phyloP scores from a whole-genome alignment of 352 stramenopile species.

The Pythium pectinolyticum region DNA sequence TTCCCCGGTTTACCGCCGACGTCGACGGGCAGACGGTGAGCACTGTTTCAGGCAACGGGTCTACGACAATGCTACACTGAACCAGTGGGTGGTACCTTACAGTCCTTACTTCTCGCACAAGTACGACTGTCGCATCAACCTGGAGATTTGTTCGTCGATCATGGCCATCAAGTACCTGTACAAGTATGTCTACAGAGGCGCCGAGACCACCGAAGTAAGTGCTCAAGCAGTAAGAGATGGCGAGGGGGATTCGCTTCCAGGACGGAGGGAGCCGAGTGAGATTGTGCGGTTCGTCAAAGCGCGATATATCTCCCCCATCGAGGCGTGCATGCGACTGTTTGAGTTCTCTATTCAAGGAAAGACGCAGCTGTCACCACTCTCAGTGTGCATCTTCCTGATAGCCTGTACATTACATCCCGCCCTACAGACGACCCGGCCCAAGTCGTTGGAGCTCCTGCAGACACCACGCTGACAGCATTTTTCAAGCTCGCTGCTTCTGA shows the following conservation, averaged over 20 bases:
- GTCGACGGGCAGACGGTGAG: background rate
- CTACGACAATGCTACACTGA: slow-evolving; percentile 25
- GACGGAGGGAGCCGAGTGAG: slow-evolving; percentile 23
- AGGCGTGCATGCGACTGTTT: slow-evolving; percentile 33
- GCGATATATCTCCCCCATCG: slow-evolving; percentile 35
- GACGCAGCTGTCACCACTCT: slow-evolving; percentile 14
- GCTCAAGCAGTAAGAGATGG: slow-evolving; percentile 13
- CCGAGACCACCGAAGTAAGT: slow-evolving; percentile 32
- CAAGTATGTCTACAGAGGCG: slow-evolving; percentile 62
- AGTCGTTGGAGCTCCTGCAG: background rate
- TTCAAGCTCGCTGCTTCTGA: background rate
- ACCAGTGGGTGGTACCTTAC: slow-evolving; percentile 55
- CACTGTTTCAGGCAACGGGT: slow-evolving; percentile 16
- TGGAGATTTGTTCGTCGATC: slow-evolving; percentile 42
- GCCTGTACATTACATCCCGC: background rate
- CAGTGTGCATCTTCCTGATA: slow-evolving; percentile 7
- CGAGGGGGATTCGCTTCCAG: background rate
- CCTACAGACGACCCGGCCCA: background rate
- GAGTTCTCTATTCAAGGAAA: slow-evolving; percentile 27
- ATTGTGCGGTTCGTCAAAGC: slow-evolving; percentile 28
- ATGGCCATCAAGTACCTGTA: slow-evolving; percentile 54
- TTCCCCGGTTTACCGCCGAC: background rate
- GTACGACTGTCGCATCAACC: slow-evolving; percentile 57
- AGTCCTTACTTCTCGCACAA: slow-evolving; percentile 52
- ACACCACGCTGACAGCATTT: slow-evolving; percentile 12